phyloP scores from a whole-genome alignment of 805 yeast species.

The Vanderwaltozyma verrucispora region DNA sequence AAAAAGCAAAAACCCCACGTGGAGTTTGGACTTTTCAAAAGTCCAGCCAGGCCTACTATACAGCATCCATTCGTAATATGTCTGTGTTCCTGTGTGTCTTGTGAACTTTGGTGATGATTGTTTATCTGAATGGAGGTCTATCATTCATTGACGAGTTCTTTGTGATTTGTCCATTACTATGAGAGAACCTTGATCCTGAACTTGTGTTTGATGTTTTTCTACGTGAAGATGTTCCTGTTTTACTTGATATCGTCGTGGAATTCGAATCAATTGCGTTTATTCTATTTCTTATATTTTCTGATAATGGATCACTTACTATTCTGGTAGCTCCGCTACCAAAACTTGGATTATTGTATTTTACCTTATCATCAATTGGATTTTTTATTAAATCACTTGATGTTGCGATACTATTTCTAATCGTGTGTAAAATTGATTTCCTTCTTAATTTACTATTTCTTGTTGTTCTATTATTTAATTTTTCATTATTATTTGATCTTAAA shows the following conservation, averaged over 20 bases:
- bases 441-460: conserved; percentile 13
- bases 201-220: not conserved
- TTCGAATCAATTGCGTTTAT: too few species aligned
- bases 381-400: not conserved
- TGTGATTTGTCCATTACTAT: not conserved
- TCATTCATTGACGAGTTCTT: not conserved
- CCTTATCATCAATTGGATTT: not conserved
- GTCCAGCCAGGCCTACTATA: too few species aligned
- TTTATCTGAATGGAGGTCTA: conserved; percentile 3
- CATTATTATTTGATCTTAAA: not conserved
- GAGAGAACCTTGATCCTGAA: not conserved
- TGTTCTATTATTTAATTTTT: not conserved
- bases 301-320: not conserved
- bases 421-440: conserved; percentile 26
- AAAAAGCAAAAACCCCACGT: too few species aligned
- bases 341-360: not conserved
- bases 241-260: not conserved
- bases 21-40: too few species aligned
- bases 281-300: not conserved
- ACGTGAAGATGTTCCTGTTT: not conserved
- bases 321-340: not conserved
- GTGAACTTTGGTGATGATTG: too few species aligned
- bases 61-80: too few species aligned
- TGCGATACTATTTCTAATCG: conserved; percentile 22
- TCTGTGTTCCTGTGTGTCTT: not conserved